phyloP scores from a whole-genome alignment of 129 eudicot genomes.

The Pseudognaphalium luteoalbum region DNA sequence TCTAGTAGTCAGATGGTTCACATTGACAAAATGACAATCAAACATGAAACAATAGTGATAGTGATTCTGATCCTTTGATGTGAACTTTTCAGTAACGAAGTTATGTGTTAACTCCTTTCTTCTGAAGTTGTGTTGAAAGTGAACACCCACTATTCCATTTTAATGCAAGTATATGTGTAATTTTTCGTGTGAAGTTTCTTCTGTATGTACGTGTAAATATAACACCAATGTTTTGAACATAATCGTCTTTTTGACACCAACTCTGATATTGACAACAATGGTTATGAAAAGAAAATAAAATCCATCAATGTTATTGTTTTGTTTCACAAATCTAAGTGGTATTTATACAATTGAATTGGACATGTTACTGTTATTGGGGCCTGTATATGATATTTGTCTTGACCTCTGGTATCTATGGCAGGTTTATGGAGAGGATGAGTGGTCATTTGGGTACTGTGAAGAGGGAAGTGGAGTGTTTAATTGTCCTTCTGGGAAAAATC shows the following conservation, averaged over 20 bases:
- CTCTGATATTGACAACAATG: too few relatives aligned
- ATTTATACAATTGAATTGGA: background rate
- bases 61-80: background rate
- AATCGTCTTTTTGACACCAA: slow-evolving; percentile 5
- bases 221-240: background rate
- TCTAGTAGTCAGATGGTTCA: background rate
- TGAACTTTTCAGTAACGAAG: background rate
- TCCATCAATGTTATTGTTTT: background rate
- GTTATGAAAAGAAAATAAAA: background rate
- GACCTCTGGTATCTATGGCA: slow-evolving; percentile 27
- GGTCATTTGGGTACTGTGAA: slow-evolving; percentile 97
- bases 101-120: background rate
- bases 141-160: background rate
- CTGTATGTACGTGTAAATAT: background rate
- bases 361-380: background rate
- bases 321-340: slow-evolving; percentile 7
- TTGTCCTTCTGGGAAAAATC: slow-evolving; percentile 84
- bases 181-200: background rate
- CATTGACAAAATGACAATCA: background rate
- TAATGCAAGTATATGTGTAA: background rate
- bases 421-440: slow-evolving; percentile 88
- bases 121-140: background rate
- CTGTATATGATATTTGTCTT: slow-evolving; percentile 1
- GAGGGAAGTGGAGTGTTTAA: slow-evolving; percentile 92
- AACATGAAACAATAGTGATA: background rate